These are phyloP conservation scores for Cryptosporidium andersoni DNA, from an alignment of 169 alveolate genomes.

Conservation along the genomic window DNA sequence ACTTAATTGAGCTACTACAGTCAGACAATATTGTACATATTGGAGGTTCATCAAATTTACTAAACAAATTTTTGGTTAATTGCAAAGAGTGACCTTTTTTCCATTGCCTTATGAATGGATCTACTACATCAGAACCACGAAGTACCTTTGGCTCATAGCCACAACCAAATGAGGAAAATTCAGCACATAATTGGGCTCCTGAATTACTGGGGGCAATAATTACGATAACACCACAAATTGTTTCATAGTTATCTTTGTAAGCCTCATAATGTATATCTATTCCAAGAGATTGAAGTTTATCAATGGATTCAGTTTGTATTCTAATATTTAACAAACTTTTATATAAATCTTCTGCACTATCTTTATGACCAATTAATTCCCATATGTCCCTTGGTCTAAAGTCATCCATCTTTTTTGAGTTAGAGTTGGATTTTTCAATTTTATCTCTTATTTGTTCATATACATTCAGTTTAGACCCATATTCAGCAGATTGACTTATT, in stretches of 20 bases:
- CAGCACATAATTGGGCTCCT: constrained; percentile 55
- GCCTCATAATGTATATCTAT: not conserved
- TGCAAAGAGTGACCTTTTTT: constrained; percentile 61
- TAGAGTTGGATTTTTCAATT: not conserved
- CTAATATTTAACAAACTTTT: constrained; percentile 27
- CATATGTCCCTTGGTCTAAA: constrained; percentile 44
- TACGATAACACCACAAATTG: constrained; percentile 22
- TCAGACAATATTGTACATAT: constrained; percentile 66
- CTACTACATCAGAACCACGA: constrained; percentile 62
- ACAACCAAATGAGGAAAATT: constrained; percentile 48
- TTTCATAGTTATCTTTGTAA: not conserved
- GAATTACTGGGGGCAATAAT: constrained; percentile 43
- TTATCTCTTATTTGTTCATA: not conserved
- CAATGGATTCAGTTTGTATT: constrained; percentile 23
- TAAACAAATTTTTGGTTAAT: not conserved
- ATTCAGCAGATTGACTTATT: constrained; percentile 2
- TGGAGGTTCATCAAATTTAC: constrained; percentile 18
- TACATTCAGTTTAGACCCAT: not conserved
- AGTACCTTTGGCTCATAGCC: constrained; percentile 47
- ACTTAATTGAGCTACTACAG: constrained; percentile 51
- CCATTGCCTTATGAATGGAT: constrained; percentile 65
- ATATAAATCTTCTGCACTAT: constrained; percentile 51
- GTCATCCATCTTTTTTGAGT: not conserved
- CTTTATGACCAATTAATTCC: constrained; percentile 56
- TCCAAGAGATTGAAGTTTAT: constrained; percentile 1